Evolutionary conservation across 1,284 basidiomycete species (phyloP), one percentile per base, ranked within the genome.

Genomic region (Takashimella koratensis): DNA sequence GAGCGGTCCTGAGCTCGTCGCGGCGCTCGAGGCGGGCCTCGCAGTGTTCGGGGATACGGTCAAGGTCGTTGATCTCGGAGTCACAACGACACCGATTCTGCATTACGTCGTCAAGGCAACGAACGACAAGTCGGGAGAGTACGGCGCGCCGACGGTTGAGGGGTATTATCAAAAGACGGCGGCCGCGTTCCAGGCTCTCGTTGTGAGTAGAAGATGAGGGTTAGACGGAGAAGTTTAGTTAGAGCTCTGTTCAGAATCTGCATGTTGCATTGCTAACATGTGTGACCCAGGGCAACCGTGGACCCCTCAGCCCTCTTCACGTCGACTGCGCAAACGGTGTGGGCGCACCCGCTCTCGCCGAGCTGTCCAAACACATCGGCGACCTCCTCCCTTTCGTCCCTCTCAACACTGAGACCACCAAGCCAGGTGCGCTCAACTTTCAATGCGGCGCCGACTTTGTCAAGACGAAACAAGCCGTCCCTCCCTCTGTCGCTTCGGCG

Each of bases 311-410:
- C 36, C 46, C 66, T 3, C 74, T 99, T 36, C 76, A 89, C 16
- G 83, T 99, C 41, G 96, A 99, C 75, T 98, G 96, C 72, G 96
- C 96, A 24, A 98, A 99, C 68, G 96, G 96, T 24, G 96, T 99
- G 23, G 96, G 96, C 36, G 85, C 90, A 8, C 78, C 83, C 11
- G 85, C 87, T 39, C 79, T 96, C 26, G 66, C 76, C 3, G 58
- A 80, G 87, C 46, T 82, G 79, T 25, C 79, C 74, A 23, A 76
- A 86, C 48, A 64, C 53, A 56, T 72, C 53, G 62, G 58, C 43
- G 60, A 68, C 51, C 23, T 66, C 21, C 62, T 77, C 20, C 66
- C 73, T 13, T 44, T 78, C 45, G 59, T 66, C 45, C 78, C 88
- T 23, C 79, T 85, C 62, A 93, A 94, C 71, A 85, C 83, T 2